These are phyloP conservation scores for Ophiosphaerella herpotricha DNA, from an alignment of 2,329 filamentous ascomycete genomes.

Conservation along the genomic window DNA sequence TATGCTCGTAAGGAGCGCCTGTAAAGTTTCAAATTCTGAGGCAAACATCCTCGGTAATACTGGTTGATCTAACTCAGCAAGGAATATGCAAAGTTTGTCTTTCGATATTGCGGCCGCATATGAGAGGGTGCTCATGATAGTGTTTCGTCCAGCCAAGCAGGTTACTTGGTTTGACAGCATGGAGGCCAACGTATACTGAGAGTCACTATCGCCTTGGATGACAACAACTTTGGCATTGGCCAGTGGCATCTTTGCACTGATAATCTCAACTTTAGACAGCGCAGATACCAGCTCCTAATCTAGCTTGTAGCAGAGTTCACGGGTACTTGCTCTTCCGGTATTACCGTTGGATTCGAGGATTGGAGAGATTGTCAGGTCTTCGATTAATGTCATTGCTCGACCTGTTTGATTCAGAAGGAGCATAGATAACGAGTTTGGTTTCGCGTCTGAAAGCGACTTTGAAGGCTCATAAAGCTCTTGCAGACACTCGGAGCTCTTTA, in stretches of 20 bases:
- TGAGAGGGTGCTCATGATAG: conserved; percentile 1
- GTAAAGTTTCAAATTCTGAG: conserved; percentile 3
- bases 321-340: conserved; percentile 4
- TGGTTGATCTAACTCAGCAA: conserved; percentile 12
- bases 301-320: conserved; percentile 36
- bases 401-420: conserved; percentile 20
- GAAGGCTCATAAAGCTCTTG: conserved; percentile 13
- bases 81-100: conserved; percentile 25
- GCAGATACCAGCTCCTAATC: conserved; percentile 22
- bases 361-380: conserved; percentile 28
- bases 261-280: neutral
- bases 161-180: conserved; percentile 16
- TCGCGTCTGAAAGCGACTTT: conserved; percentile 8
- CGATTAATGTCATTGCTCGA: conserved; percentile 23
- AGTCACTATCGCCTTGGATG: conserved; percentile 15
- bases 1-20: conserved; percentile 1
- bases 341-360: conserved; percentile 18
- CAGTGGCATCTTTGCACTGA: neutral
- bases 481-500: conserved; percentile 1
- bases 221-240: conserved; percentile 15
- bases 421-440: conserved; percentile 27
- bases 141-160: conserved; percentile 2
- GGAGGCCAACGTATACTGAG: conserved; percentile 16
- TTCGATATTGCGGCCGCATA: neutral
- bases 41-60: conserved; percentile 6